Conservation (phyloP, 1,284 basidiomycete species). For the Heterobasidion parviporum region DNA sequence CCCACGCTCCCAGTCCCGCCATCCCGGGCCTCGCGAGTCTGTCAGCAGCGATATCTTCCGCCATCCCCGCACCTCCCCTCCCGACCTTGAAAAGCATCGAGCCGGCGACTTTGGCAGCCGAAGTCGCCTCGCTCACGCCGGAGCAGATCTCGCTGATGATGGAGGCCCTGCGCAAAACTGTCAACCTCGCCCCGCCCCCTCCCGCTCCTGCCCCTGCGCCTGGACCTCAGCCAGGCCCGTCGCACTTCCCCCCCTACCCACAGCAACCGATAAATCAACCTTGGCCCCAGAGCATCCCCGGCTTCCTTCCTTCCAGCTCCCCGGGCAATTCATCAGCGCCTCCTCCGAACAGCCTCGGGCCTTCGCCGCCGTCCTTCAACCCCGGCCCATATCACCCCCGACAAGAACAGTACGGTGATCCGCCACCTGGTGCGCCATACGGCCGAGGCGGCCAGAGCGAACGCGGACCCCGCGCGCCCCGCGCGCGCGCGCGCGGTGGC, state of each 20-base stretch:
- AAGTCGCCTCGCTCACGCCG: slow-evolving; percentile 46
- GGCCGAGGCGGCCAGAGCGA: slow-evolving; percentile 3
- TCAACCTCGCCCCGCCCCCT: neutral
- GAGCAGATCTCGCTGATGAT: slow-evolving; percentile 47
- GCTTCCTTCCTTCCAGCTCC: neutral
- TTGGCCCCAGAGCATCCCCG: neutral
- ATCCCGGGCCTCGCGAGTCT: neutral
- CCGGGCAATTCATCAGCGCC: neutral
- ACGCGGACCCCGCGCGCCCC: slow-evolving; percentile 1
- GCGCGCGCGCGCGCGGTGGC: slow-evolving; percentile 2
- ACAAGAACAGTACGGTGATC: slow-evolving; percentile 1
- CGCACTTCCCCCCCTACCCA: neutral
- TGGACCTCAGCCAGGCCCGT: neutral
- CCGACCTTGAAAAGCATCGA: neutral
- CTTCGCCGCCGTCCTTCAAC: neutral
- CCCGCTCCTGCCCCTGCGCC: neutral
- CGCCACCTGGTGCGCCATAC: neutral
- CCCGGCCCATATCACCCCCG: neutral
- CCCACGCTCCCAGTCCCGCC: neutral
- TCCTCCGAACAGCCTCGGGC: neutral
- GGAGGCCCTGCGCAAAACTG: slow-evolving; percentile 22
- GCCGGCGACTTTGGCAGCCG: slow-evolving; percentile 25
- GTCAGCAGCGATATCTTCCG: neutral
- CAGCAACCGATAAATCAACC: neutral
- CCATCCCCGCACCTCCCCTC: neutral